A percentile compares a stretch with the other conserved stretches of the same genome.
Evolutionary conservation across 2,329 filamentous ascomycete species (phyloP).

Genomic region (Epichloe amarillans): DNA sequence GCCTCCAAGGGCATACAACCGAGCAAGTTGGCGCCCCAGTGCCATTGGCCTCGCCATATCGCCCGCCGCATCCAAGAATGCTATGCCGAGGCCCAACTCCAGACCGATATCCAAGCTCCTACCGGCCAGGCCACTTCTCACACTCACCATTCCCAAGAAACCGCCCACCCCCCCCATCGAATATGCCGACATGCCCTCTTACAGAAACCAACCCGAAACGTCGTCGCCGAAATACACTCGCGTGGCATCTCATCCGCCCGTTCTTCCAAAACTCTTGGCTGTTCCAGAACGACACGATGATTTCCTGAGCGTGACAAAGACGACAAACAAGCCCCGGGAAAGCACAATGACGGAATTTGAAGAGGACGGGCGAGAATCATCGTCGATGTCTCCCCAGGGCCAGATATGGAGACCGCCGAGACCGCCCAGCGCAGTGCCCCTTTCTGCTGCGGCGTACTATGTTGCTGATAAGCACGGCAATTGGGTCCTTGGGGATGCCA

Average conservation of each 20-base stretch:
- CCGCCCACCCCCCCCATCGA: neutral
- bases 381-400: constrained; percentile 21
- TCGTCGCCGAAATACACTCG: constrained; percentile 7
- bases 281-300: constrained; percentile 7
- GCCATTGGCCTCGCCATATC: constrained; percentile 34
- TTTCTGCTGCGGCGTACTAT: constrained; percentile 33
- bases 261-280: constrained; percentile 18
- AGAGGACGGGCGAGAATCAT: constrained; percentile 27
- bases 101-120: constrained; percentile 29
- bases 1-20: constrained; percentile 13
- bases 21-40: constrained; percentile 20
- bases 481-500: constrained; percentile 34
- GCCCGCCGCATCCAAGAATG: constrained; percentile 12
- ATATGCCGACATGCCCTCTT: neutral
- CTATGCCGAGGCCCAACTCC: constrained; percentile 10
- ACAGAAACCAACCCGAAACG: neutral
- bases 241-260: constrained; percentile 10
- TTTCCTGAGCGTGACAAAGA: neutral
- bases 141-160: constrained; percentile 8
- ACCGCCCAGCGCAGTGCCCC: constrained; percentile 31
- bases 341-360: constrained; percentile 40
- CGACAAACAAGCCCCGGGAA: constrained; percentile 17
- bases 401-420: constrained; percentile 41
- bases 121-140: constrained; percentile 32
- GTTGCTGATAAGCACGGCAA: constrained; percentile 39